Evolutionary conservation across 306 rosid species (phyloP), one percentile per base, ranked within the genome.

Genomic region (Quercus mongolica): DNA sequence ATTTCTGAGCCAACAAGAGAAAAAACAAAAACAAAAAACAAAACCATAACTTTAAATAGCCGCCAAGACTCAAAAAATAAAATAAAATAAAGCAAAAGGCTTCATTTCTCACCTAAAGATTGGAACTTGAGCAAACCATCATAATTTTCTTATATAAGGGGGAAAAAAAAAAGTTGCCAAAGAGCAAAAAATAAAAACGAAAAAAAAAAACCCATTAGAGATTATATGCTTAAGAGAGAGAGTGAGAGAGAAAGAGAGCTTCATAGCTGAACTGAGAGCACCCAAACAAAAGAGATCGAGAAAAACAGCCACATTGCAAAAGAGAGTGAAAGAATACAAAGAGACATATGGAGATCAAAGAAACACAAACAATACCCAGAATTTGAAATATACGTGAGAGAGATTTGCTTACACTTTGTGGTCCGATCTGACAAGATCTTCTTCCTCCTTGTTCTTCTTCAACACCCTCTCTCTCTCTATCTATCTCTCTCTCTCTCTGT

Each of bases 371-470:
- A 69, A 20, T 78, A 89, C 90, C 79, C 83, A 21, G 78, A 82
- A 81, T 59, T 25, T 85, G 56, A 76, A 55, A 58, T 68, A 65
- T 71, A 57, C 30, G 74, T 78, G 84, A 67, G 80, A 79, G 77
- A 86, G 70, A 51, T 76, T 68, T 38, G 84, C 85, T 82, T 73
- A 62, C 84, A 74, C 69, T 44, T 78, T 75, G 73, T 78, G 78
- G 54, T 63, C 79, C 82, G 92, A 94, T 91, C 94, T 88, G 90
- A 76, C 85, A 83, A 86, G 94, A 90, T 92, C 89, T 90, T 71
- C 85, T 72, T 62, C 75, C 75, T 69, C 69, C 81, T 69, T 56
- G 30, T 26, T n/a, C 18, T 79, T 68, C 68, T 57, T 61, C 75
- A 31, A 15, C 86, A 17, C 76, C 33, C 19, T 20, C 69, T 54